Percentiles rank a stretch among this genome's conserved stretches.
Conservation (phyloP, 257 asterid species). For the Solanum megistacrolobum region DNA sequence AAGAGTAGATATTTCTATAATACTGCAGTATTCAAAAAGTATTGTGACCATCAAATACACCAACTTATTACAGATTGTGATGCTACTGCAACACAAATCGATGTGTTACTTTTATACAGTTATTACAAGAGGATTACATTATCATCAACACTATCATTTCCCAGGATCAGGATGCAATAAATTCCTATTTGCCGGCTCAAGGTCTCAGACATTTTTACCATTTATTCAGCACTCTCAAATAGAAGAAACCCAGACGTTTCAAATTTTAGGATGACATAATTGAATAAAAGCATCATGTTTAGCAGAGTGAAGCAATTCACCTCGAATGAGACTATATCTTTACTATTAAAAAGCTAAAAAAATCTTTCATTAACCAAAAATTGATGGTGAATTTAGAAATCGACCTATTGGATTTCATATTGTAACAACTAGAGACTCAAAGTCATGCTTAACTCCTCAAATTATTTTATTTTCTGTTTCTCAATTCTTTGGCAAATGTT, state of each 20-base stretch:
- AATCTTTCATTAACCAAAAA: neutral
- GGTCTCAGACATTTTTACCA: neutral
- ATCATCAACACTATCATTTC: neutral
- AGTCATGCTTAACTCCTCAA: neutral
- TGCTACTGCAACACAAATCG: neutral
- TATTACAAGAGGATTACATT: neutral
- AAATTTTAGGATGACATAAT: neutral
- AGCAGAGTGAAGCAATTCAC: neutral
- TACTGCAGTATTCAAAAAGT: neutral
- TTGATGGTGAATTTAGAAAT: neutral
- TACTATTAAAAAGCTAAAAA: neutral
- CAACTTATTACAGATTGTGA: neutral
- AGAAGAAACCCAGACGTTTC: neutral
- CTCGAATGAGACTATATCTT: neutral
- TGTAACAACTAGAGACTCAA: neutral
- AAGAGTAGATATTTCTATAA: neutral
- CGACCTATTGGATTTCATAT: neutral
- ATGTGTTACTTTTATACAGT: neutral
- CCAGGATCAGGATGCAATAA: neutral
- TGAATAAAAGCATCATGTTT: neutral
- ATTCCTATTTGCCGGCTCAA: neutral
- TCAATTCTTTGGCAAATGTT: neutral
- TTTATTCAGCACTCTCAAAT: neutral
- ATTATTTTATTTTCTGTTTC: neutral
- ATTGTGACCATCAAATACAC: neutral